Evolutionary conservation across 371 early-diverging fungal genomes (phyloP).

Genomic region (Synchytrium microbalum): DNA sequence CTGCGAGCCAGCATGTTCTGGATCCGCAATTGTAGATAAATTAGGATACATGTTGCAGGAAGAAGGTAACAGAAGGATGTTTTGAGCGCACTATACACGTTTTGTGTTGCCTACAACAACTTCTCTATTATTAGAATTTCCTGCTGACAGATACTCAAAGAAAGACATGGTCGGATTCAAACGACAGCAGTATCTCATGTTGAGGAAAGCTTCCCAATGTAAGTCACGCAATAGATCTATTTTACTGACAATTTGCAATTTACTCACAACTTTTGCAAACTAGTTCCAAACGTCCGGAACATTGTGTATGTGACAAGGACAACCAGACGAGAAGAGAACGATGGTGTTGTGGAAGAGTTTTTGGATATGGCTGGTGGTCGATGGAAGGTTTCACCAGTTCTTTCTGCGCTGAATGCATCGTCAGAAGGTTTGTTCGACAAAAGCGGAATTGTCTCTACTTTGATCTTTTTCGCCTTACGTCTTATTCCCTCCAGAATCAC

Average conservation of each 20-base stretch:
- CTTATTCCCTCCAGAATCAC: too few species aligned
- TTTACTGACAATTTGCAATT: not conserved
- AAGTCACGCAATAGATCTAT: conserved; percentile 14
- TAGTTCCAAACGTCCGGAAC: conserved; percentile 66
- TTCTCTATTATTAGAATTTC: conserved; percentile 24
- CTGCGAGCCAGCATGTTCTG: conserved; percentile 36
- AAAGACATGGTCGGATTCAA: conserved; percentile 38
- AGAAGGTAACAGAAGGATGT: conserved; percentile 23
- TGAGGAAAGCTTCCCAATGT: conserved; percentile 71
- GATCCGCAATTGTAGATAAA: conserved; percentile 39
- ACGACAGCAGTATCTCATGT: conserved; percentile 57
- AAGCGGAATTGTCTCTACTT: conserved; percentile 12
- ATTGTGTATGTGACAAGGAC: conserved; percentile 97
- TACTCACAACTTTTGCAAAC: not conserved
- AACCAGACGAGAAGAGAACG: conserved; percentile 90
- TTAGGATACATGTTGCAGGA: conserved; percentile 42
- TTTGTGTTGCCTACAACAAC: not conserved
- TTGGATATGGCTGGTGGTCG: conserved; percentile 25
- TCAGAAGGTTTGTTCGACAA: conserved; percentile 22
- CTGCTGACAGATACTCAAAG: conserved; percentile 30
- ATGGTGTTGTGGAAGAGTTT: conserved; percentile 69
- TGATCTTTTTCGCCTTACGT: not conserved
- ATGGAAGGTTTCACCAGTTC: conserved; percentile 42
- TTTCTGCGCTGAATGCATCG: conserved; percentile 29
- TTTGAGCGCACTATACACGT: not conserved